Percentiles rank a stretch among this genome's conserved stretches.
Evolutionary conservation across 2,329 filamentous ascomycete species (phyloP).

Genomic region (Colletotrichum aenigma): DNA sequence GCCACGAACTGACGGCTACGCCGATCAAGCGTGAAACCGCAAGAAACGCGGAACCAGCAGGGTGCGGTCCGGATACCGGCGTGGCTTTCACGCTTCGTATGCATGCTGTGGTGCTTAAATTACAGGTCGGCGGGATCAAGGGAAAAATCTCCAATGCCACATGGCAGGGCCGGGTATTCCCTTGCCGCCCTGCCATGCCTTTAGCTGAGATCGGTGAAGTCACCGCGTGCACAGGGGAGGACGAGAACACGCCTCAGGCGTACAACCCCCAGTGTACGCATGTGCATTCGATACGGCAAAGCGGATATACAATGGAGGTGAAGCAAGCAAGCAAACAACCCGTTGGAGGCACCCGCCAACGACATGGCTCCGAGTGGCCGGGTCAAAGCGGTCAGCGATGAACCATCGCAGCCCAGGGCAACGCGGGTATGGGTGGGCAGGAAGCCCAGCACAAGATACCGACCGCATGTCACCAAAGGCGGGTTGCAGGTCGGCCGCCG

Average conservation of each 20-base stretch:
- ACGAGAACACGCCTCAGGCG: not conserved
- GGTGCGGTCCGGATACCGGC: not conserved
- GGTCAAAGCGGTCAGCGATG: not conserved
- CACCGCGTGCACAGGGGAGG: not conserved
- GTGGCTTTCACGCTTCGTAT: not conserved
- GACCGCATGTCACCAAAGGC: not conserved
- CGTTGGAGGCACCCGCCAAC: not conserved
- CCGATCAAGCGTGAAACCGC: not conserved
- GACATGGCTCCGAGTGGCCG: not conserved
- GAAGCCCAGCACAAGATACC: not conserved
- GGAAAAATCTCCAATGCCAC: slow-evolving; percentile 5
- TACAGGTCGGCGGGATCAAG: not conserved
- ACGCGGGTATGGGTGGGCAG: not conserved
- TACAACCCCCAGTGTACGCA: not conserved
- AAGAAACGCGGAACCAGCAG: not conserved
- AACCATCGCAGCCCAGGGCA: not conserved
- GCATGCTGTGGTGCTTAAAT: not conserved
- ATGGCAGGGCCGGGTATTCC: slow-evolving; percentile 8
- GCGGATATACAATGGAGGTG: not conserved
- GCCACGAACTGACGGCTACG: not conserved
- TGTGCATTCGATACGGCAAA: not conserved
- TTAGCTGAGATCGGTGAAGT: not conserved
- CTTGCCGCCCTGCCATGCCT: not conserved
- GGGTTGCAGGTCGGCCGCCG: not conserved
- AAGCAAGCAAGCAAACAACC: not conserved